Conservation (phyloP, 495 filamentous ascomycete genomes). For the Choiromyces venosus region DNA sequence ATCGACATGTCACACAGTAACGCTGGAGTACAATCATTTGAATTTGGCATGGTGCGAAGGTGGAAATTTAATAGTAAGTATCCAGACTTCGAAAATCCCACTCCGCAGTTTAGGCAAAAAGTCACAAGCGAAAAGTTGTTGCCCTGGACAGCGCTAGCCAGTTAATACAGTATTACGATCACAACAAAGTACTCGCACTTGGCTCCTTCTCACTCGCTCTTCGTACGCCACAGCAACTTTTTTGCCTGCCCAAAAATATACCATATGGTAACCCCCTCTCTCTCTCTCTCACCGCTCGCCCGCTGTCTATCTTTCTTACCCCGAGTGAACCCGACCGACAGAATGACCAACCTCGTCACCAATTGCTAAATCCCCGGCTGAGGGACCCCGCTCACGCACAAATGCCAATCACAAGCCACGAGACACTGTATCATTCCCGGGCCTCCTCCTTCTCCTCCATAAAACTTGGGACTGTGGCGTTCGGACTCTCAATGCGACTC, state of each 20-base stretch:
- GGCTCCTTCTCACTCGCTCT: not conserved
- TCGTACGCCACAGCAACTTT: not conserved
- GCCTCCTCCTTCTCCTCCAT: not conserved
- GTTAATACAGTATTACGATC: not conserved
- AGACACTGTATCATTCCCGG: not conserved
- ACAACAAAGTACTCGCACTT: not conserved
- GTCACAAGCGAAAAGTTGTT: not conserved
- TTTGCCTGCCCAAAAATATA: not conserved
- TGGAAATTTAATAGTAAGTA: not conserved
- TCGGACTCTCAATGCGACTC: not conserved
- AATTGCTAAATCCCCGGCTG: not conserved
- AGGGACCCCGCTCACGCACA: not conserved
- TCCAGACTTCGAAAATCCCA: not conserved
- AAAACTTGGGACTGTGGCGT: not conserved
- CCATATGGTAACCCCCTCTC: not conserved
- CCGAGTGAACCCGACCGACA: not conserved
- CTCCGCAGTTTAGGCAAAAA: not conserved
- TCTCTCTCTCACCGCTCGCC: too few species aligned
- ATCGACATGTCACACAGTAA: not conserved
- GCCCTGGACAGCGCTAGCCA: not conserved
- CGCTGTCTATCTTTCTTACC: not conserved
- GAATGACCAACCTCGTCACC: not conserved
- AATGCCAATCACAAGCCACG: not conserved
- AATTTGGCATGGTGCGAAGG: not conserved
- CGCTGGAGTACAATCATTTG: not conserved